phyloP scores from a whole-genome alignment of 345 rosid species.

The Zanthoxylum bungeanum region DNA sequence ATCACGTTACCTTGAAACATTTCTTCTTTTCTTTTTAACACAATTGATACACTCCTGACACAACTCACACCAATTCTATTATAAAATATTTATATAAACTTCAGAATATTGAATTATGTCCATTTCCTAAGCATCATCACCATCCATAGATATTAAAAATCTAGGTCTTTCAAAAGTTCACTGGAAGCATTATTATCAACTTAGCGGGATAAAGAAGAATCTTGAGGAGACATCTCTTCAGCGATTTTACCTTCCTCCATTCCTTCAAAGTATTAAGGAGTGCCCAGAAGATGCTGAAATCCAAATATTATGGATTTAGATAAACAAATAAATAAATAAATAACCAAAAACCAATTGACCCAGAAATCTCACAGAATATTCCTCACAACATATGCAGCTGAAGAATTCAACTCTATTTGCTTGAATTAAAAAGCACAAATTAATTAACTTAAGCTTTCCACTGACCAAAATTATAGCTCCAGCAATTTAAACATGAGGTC shows the following conservation, averaged over 20 bases:
- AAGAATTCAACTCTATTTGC: too few relatives aligned
- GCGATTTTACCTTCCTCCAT: constrained; percentile 48
- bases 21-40: too few relatives aligned
- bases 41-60: too few relatives aligned
- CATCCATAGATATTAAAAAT: too few relatives aligned
- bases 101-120: too few relatives aligned
- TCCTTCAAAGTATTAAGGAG: constrained; percentile 15
- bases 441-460: neutral
- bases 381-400: too few relatives aligned
- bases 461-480: neutral
- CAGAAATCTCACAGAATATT: neutral
- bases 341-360: neutral
- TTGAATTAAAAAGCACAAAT: neutral
- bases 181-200: constrained; percentile 12
- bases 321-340: neutral
- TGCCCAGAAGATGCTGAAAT: constrained; percentile 24
- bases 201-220: constrained; percentile 16
- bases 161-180: constrained; percentile 12
- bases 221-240: constrained; percentile 30
- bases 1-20: too few relatives aligned
- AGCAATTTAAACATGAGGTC: neutral
- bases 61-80: too few relatives aligned
- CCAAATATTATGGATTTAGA: constrained; percentile 1
- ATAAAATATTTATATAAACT: too few relatives aligned
- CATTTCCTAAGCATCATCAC: too few relatives aligned